Base-by-base conservation (phyloP, 805 yeast genomes). In the Diddensiella santjacobensis region DNA sequence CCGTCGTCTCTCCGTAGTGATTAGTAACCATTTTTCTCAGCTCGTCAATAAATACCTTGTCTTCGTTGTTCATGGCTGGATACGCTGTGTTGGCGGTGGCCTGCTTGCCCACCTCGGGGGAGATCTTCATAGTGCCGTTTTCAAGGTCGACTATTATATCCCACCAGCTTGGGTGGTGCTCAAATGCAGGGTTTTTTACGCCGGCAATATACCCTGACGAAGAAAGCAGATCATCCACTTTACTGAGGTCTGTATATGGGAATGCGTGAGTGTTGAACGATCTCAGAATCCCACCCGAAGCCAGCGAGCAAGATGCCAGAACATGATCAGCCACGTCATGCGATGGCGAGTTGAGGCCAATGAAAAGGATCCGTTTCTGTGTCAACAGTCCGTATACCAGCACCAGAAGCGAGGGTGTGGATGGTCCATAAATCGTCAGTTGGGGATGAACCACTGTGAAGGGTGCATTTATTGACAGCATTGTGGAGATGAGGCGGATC, bases 111-210 rank as follows among this genome's bases (percentile, higher is more conserved):
- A 60, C 52, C 3, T 52, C 58, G 6, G 56, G 52, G 6, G 66
- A 61, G 15, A 66, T 62, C 40, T 59, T 62, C 52, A 66, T 57
- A 15, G 56, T 52, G 5, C 71, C 71, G 8, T 70, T 50, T 53
- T 79, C 82, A 45, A 79, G 61, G 55, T 79, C 81, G 51, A 77
- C 74, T 35, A 79, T 61, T 10, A 79, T 57, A 53, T 79, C 84
- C 80, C 81, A 79, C 60, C 80, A 67, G 42, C 65, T 68, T 38
- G 78, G 79, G 52, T 78, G 79, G 40, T 70, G 61, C 53, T 75
- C 75, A 64, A 79, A 79, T 38, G 80, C 77, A 4, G 83, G 81
- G 60, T 79, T 79, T 49, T 78, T 78, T 29, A 80, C 79, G 13
- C 84, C 84, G 1, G 83, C 84, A 51, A 79, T 64, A 57, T 64